phyloP scores from a whole-genome alignment of 1,284 basidiomycete species.

The Cystobasidiaceae sp. region DNA sequence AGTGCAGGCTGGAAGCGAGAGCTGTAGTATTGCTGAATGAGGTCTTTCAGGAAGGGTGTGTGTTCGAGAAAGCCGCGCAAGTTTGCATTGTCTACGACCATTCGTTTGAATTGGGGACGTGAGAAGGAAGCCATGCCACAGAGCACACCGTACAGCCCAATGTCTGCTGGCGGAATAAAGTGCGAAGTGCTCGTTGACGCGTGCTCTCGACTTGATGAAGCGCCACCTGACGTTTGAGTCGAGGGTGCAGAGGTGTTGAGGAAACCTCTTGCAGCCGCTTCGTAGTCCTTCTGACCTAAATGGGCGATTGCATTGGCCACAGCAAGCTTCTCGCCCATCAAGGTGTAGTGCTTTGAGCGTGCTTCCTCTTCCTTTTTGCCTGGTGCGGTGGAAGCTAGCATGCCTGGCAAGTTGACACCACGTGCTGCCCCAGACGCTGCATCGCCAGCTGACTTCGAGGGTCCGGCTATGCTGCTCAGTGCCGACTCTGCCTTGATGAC shows the following conservation, averaged over 20 bases:
- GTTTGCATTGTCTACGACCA: constrained; percentile 61
- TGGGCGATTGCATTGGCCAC: constrained; percentile 67
- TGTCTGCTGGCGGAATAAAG: constrained; percentile 69
- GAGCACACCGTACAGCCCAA: constrained; percentile 74
- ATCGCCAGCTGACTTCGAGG: constrained; percentile 5
- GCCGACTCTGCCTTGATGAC: constrained; percentile 86
- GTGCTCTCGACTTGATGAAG: not conserved
- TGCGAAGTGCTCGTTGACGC: constrained; percentile 43
- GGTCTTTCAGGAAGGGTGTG: constrained; percentile 73
- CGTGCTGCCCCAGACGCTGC: not conserved
- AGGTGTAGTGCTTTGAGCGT: constrained; percentile 51
- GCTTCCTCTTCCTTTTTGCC: constrained; percentile 33
- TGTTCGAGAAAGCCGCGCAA: constrained; percentile 75
- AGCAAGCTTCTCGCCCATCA: constrained; percentile 60
- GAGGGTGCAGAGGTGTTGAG: constrained; percentile 55
- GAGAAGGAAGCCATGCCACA: constrained; percentile 71
- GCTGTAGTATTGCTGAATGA: constrained; percentile 71
- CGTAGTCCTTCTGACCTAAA: constrained; percentile 64
- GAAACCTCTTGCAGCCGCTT: constrained; percentile 67
- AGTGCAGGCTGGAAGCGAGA: constrained; percentile 76
- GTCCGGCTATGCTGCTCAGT: constrained; percentile 45
- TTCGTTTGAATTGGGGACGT: constrained; percentile 62
- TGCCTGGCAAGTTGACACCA: constrained; percentile 38
- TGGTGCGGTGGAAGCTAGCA: constrained; percentile 35
- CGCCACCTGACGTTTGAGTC: not conserved